Evolutionary conservation across 2,329 filamentous ascomycete species (phyloP).

Genomic region (Arachnomyces sp.): DNA sequence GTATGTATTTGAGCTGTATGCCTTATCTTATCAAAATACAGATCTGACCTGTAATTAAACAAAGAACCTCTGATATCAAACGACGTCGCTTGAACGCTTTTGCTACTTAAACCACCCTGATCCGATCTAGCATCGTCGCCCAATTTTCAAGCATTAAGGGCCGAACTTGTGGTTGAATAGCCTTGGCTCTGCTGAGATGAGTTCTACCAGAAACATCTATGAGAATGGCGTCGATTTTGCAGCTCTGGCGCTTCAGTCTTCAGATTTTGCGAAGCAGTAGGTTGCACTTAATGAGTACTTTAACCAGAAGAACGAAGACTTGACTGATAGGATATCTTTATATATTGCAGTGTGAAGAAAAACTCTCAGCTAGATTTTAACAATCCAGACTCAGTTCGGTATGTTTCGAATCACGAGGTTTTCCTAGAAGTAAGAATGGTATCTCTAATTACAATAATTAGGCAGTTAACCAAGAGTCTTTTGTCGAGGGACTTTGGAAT

Average conservation of each 20-base stretch:
- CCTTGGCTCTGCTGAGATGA: conserved; percentile 23
- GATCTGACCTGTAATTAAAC: no score
- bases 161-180: no score
- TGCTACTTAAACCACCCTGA: no score
- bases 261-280: conserved; percentile 53
- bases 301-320: background rate
- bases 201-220: conserved; percentile 42
- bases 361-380: conserved; percentile 69
- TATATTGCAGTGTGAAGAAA: conserved; percentile 38
- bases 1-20: no score
- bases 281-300: conserved; percentile 8
- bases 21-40: no score
- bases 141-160: no score
- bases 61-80: no score
- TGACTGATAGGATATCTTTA: conserved; percentile 7
- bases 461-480: conserved; percentile 67
- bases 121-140: no score
- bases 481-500: conserved; percentile 70
- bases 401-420: no score
- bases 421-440: conserved; percentile 3
- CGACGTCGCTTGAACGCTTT: no score
- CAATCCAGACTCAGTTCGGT: conserved; percentile 68
- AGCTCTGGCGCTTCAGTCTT: conserved; percentile 51
- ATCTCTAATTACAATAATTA: conserved; percentile 17
- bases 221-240: conserved; percentile 55